Evolutionary conservation across 139 green algal species (phyloP).

Genomic region (Choricystis sp.): DNA sequence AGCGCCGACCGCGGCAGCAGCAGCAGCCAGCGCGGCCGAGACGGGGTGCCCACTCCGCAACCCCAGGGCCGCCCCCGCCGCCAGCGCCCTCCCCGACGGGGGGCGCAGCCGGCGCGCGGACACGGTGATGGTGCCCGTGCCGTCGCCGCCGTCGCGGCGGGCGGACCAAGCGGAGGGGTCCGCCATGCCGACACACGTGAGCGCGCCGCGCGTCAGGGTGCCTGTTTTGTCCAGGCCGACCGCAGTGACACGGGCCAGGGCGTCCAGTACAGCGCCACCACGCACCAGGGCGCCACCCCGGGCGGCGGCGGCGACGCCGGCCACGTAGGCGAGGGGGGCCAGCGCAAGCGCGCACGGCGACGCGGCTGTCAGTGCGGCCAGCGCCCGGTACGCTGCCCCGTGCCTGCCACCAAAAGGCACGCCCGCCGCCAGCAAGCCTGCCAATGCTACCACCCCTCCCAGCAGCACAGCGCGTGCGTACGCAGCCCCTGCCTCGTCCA

Average conservation of each 20-base stretch:
- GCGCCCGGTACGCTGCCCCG: conserved; percentile 42
- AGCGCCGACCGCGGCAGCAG: background rate
- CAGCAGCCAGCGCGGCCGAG: conserved; percentile 16
- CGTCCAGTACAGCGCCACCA: conserved; percentile 53
- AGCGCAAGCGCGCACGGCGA: conserved; percentile 75
- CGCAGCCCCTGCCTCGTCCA: conserved; percentile 40
- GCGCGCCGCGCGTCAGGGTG: conserved; percentile 60
- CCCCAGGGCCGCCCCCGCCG: conserved; percentile 21
- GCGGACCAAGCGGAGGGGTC: no score
- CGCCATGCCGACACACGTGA: background rate
- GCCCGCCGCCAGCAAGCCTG: conserved; percentile 20
- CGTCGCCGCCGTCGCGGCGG: background rate
- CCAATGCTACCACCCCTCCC: conserved; percentile 17
- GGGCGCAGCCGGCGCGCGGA: background rate
- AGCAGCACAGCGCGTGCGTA: conserved; percentile 56
- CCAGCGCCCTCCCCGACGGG: conserved; percentile 5
- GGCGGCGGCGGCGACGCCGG: conserved; percentile 56
- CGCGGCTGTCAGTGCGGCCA: conserved; percentile 61
- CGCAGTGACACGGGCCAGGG: conserved; percentile 26
- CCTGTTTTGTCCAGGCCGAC: conserved; percentile 80
- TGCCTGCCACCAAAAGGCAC: conserved; percentile 12
- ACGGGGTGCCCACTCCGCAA: conserved; percentile 28
- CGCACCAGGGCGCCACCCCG: conserved; percentile 53
- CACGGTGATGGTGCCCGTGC: background rate
- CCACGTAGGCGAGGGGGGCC: conserved; percentile 74